A percentile compares a stretch with the other conserved stretches of the same genome.
Conservation (phyloP, 2,329 filamentous ascomycete genomes). For the Ceratocystis albifundus region DNA sequence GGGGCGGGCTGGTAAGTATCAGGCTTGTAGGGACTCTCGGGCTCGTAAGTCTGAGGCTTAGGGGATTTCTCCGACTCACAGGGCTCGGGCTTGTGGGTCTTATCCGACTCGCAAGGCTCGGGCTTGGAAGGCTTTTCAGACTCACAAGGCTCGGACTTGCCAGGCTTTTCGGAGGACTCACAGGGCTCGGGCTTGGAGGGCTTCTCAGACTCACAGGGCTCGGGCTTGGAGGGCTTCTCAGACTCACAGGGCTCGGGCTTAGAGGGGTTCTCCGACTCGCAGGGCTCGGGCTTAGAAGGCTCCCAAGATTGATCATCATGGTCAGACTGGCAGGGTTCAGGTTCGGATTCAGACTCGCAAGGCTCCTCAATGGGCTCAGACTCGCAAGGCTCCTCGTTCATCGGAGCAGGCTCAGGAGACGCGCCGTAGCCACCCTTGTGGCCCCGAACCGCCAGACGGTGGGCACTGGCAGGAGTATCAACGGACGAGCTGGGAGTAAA, state of each 20-base stretch:
- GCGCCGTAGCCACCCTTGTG: slow-evolving; percentile 24
- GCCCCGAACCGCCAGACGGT: slow-evolving; percentile 23
- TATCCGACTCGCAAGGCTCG: slow-evolving; percentile 14
- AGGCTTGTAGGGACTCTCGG: slow-evolving; percentile 12
- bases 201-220: slow-evolving; percentile 18
- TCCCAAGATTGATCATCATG: slow-evolving; percentile 8
- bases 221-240: slow-evolving; percentile 12
- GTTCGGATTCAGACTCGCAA: slow-evolving; percentile 17
- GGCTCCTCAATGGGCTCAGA: slow-evolving; percentile 18
- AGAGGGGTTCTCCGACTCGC: not conserved
- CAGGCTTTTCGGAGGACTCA: slow-evolving; percentile 16
- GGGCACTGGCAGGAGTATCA: slow-evolving; percentile 22
- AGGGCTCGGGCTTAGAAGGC: slow-evolving; percentile 11
- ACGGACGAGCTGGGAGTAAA: slow-evolving; percentile 20
- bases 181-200: slow-evolving; percentile 18
- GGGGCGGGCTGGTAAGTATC: slow-evolving; percentile 7
- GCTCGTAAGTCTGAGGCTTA: slow-evolving; percentile 8
- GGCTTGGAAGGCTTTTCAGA: not conserved
- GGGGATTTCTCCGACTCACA: slow-evolving; percentile 12
- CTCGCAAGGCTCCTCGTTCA: slow-evolving; percentile 22
- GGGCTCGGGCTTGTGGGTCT: slow-evolving; percentile 13
- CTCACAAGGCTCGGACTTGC: slow-evolving; percentile 12
- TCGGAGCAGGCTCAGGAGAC: slow-evolving; percentile 23
- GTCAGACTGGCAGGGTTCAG: slow-evolving; percentile 18
- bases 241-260: slow-evolving; percentile 14